Conservation (phyloP, 768 basidiomycete genomes). For the Boletus patriciae region DNA sequence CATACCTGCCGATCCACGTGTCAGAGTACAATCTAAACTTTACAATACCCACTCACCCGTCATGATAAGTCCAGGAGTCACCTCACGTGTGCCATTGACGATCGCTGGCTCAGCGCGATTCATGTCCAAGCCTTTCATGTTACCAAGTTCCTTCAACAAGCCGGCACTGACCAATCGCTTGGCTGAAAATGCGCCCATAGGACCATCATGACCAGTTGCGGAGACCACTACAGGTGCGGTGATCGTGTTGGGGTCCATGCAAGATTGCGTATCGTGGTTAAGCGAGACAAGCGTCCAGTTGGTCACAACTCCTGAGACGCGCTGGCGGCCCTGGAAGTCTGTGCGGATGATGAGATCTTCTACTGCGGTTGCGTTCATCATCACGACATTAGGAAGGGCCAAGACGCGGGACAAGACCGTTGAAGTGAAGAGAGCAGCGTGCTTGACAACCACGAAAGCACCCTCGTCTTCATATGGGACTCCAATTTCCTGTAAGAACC, state of each 20-base stretch:
- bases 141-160: conserved; percentile 70
- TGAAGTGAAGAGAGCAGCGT: conserved; percentile 79
- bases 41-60: conserved; percentile 46
- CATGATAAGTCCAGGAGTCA: conserved; percentile 72
- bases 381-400: conserved; percentile 65
- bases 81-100: conserved; percentile 74
- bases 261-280: conserved; percentile 74
- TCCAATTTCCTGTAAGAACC: conserved; percentile 66
- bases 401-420: conserved; percentile 72
- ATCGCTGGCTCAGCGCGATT: conserved; percentile 80
- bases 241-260: conserved; percentile 79
- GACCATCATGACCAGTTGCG: conserved; percentile 75
- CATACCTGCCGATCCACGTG: conserved; percentile 54
- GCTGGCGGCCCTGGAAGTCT: conserved; percentile 44
- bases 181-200: conserved; percentile 80
- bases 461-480: conserved; percentile 80
- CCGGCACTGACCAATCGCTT: conserved; percentile 76
- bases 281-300: conserved; percentile 53
- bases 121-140: conserved; percentile 83
- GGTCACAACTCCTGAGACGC: conserved; percentile 53
- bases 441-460: conserved; percentile 75
- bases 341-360: conserved; percentile 73
- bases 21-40: neutral
- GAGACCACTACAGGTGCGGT: conserved; percentile 75
- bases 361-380: conserved; percentile 80